These are phyloP conservation scores for Stylosanthes scabra DNA, from an alignment of 331 rosid species.

Conservation along the genomic window DNA sequence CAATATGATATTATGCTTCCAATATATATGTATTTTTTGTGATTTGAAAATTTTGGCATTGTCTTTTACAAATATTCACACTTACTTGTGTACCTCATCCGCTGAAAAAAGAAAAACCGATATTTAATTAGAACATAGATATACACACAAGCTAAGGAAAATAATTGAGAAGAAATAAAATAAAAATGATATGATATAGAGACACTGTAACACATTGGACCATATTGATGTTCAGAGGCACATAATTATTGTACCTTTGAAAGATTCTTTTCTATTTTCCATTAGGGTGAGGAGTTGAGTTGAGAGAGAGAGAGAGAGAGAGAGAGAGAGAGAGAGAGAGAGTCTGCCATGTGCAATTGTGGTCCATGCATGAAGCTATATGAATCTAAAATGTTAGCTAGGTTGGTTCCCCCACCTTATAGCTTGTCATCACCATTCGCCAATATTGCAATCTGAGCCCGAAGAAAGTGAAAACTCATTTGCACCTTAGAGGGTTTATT, in stretches of 20 bases:
- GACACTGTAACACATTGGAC: conserved; percentile 28
- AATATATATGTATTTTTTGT: too few species aligned
- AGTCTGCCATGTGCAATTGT: conserved; percentile 35
- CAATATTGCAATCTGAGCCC: not conserved
- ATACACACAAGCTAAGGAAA: too few species aligned
- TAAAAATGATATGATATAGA: not conserved
- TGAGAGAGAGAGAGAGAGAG: too few species aligned
- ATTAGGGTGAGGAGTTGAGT: not conserved
- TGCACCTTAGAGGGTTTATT: not conserved
- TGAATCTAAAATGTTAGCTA: not conserved
- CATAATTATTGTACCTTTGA: conserved; percentile 17
- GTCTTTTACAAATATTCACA: too few species aligned
- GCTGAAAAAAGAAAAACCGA: too few species aligned
- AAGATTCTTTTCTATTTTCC: conserved; percentile 21
- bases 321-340: too few species aligned
- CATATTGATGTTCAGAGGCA: conserved; percentile 21
- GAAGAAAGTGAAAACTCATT: conserved; percentile 38
- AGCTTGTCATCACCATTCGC: conserved; percentile 6
- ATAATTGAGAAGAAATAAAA: not conserved
- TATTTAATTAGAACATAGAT: too few species aligned
- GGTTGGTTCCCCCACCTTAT: conserved; percentile 17
- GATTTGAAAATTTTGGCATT: too few species aligned
- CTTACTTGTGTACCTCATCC: too few species aligned
- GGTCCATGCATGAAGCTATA: conserved; percentile 8
- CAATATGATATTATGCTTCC: too few species aligned